phyloP scores from a whole-genome alignment of 495 filamentous ascomycete genomes.

The Monascus purpureus region DNA sequence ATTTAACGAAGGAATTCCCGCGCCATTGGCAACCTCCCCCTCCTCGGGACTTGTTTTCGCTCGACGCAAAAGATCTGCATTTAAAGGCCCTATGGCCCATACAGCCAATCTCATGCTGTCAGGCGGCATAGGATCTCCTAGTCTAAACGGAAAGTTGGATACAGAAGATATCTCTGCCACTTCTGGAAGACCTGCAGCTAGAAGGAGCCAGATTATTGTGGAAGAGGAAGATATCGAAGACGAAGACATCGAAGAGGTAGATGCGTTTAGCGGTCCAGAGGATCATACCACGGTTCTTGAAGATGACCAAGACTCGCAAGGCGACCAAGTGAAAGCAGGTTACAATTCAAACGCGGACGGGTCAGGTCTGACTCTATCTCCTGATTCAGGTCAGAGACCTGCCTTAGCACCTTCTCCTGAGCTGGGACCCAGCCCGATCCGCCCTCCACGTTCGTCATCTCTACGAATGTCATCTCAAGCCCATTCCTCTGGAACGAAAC shows the following conservation, averaged over 20 bases:
- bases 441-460: slow-evolving; percentile 27
- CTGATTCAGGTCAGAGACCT: slow-evolving; percentile 10
- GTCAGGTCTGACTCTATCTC: slow-evolving; percentile 7
- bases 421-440: slow-evolving; percentile 16
- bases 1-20: slow-evolving; percentile 26
- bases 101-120: slow-evolving; percentile 33
- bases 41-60: slow-evolving; percentile 69
- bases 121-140: slow-evolving; percentile 17
- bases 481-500: slow-evolving; percentile 1
- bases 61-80: slow-evolving; percentile 73
- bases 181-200: slow-evolving; percentile 45
- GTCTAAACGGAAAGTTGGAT: slow-evolving; percentile 21
- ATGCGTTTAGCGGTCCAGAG: slow-evolving; percentile 46
- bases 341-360: slow-evolving; percentile 3
- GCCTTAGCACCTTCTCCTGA: slow-evolving; percentile 23
- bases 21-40: slow-evolving; percentile 30
- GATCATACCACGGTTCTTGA: slow-evolving; percentile 40
- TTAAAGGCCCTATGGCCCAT: slow-evolving; percentile 71
- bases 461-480: slow-evolving; percentile 5
- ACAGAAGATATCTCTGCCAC: slow-evolving; percentile 37
- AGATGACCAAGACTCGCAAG: slow-evolving; percentile 19
- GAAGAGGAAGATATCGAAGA: slow-evolving; percentile 77
- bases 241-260: slow-evolving; percentile 58
- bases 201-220: slow-evolving; percentile 54
- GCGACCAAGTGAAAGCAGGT: slow-evolving; percentile 9